Conservation (phyloP, 805 yeast species). For the Starmerella ratchasimensis region DNA sequence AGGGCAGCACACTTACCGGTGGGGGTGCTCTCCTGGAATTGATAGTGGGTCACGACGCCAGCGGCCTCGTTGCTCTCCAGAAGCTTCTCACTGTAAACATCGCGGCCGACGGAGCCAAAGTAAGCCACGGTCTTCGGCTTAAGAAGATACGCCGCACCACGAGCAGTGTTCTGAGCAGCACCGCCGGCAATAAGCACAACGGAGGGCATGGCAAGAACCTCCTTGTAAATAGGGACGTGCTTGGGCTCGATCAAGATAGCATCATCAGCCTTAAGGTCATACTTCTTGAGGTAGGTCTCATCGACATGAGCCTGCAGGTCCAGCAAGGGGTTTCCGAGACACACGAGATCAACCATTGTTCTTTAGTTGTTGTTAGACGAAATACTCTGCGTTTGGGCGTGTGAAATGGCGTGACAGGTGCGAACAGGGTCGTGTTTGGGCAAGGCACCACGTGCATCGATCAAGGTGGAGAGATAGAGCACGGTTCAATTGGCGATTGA, state of each 20-base stretch:
- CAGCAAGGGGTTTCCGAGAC: constrained; percentile 85
- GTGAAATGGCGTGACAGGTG: not conserved
- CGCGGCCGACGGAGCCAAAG: constrained; percentile 94
- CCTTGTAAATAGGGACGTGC: constrained; percentile 77
- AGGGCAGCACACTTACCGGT: constrained; percentile 99
- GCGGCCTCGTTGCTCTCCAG: constrained; percentile 71
- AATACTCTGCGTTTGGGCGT: not conserved
- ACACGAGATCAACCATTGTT: constrained; percentile 47
- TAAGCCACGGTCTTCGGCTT: constrained; percentile 75
- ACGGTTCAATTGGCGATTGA: too few species aligned
- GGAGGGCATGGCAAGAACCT: constrained; percentile 46
- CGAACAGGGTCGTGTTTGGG: not conserved
- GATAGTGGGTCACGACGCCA: constrained; percentile 78
- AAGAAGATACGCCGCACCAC: constrained; percentile 91
- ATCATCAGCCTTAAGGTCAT: constrained; percentile 77
- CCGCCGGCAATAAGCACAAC: constrained; percentile 88
- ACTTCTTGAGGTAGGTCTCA: constrained; percentile 57
- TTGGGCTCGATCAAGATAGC: constrained; percentile 78
- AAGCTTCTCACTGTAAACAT: constrained; percentile 69
- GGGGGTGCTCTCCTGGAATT: constrained; percentile 57
- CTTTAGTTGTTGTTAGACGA: not conserved
- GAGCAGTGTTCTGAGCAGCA: constrained; percentile 97
- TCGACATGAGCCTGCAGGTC: constrained; percentile 69
- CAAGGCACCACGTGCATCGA: too few species aligned
- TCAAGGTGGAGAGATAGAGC: too few species aligned